Base-by-base conservation (phyloP, 805 yeast genomes). In the Pichia membranifaciens region DNA sequence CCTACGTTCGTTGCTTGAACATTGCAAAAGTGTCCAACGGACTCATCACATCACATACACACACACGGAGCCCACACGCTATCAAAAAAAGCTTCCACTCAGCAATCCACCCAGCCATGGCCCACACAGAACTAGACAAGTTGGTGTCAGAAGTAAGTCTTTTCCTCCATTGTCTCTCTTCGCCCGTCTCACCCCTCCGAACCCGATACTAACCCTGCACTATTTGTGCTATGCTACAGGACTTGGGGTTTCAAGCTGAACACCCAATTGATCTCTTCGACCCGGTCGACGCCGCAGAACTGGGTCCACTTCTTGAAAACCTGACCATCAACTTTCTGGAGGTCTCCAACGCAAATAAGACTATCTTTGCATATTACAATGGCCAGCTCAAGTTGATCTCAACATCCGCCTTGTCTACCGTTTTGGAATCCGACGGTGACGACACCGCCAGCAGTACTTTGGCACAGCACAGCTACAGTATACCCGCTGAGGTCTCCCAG, bases 241-340 rank as follows among this genome's bases (percentile, higher is more conserved):
- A 62, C 17, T 56, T 64, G 48, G 68, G 68, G 1, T 64, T 64
- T 44, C 65, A 62, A 48, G 53, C 53, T 20, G 56, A 51, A 29
- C 48, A 54, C 15, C 52, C 60, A 5, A 38, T 64, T n/a, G 58
- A 60, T 42, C 44, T 64, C n/a, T 59, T 60, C 21, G 35, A 45
- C 7, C 18, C 37, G 7, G 28, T 40, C 2, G 48, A 48, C 8
- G 20, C 31, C 3, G 25, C 39, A 20, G 6, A 9, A 16, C 22
- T 52, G 8, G 31, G 36, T 4, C 35, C 39, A 5, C 15, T 45
- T 3, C 15, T 47, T 31, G 20, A 22, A 2, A 43, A 48, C 7
- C 8, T 39, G 8, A 29, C 47, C 6, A 38, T 54, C 8, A 58
- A 57, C 34, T 52, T 38, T 20, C 40, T 62, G 23, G 56, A 55